Conservation (phyloP, 1,139 yeast species). For the Protomyces gravidus region DNA sequence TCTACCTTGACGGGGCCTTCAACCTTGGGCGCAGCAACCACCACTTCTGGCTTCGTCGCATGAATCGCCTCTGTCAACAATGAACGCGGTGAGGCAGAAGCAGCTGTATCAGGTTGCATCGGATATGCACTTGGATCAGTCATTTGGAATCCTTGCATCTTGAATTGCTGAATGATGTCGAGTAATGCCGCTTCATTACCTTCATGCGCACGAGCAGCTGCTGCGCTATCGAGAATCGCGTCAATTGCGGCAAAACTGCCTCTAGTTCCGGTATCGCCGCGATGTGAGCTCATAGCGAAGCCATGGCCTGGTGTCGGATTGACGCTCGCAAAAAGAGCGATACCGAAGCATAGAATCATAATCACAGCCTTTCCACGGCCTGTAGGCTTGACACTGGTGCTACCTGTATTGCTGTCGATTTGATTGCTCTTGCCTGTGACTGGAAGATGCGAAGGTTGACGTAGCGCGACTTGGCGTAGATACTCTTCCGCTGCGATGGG, state of each 20-base stretch:
- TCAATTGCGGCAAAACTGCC: neutral
- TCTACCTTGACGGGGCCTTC: neutral
- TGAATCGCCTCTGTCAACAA: neutral
- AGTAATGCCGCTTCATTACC: neutral
- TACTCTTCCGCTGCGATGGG: conserved; percentile 21
- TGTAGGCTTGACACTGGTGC: conserved; percentile 1
- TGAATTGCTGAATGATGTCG: neutral
- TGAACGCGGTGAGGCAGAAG: neutral
- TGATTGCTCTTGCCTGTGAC: neutral
- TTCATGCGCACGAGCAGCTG: neutral
- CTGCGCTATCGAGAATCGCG: neutral
- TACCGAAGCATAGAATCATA: conserved; percentile 19
- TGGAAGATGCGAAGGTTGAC: neutral
- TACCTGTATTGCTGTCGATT: neutral
- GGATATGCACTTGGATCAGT: neutral
- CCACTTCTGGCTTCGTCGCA: neutral
- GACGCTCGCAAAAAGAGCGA: conserved; percentile 22
- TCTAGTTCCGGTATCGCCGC: neutral
- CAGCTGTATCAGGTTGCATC: neutral
- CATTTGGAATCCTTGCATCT: neutral
- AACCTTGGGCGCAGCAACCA: neutral
- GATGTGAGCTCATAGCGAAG: neutral
- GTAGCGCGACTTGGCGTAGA: conserved; percentile 8
- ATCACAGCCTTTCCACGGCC: conserved; percentile 18
- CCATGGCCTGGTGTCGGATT: neutral